phyloP scores from a whole-genome alignment of 2,329 filamentous ascomycete species.

The Ambrosiella cleistominuta region DNA sequence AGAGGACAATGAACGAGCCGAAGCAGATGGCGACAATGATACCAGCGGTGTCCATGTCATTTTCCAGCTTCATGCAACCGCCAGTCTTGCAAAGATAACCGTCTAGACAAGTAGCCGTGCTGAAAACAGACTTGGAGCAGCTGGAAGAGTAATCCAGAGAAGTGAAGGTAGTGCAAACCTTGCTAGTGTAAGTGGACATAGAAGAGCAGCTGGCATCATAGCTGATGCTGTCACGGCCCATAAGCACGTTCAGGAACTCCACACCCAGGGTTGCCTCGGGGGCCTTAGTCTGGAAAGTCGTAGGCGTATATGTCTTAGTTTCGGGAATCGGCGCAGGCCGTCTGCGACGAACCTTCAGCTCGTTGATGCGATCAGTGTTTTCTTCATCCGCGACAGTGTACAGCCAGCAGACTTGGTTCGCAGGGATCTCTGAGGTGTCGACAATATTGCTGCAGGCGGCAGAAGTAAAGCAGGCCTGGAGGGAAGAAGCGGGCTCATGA shows the following conservation, averaged over 20 bases:
- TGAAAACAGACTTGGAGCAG: conserved; percentile 23
- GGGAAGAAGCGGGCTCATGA: conserved; percentile 18
- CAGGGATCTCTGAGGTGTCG: conserved; percentile 18
- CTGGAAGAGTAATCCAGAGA: conserved; percentile 19
- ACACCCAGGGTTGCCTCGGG: conserved; percentile 11
- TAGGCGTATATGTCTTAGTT: neutral
- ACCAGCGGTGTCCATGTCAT: conserved; percentile 26
- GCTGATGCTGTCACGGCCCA: conserved; percentile 7
- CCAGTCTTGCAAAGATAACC: conserved; percentile 30
- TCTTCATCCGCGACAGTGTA: conserved; percentile 17
- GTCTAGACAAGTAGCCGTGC: conserved; percentile 24
- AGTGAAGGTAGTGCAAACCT: conserved; percentile 17
- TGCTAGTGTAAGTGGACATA: conserved; percentile 18
- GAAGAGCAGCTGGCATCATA: conserved; percentile 11
- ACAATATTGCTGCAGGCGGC: conserved; percentile 20
- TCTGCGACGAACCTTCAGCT: conserved; percentile 11
- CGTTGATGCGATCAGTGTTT: neutral
- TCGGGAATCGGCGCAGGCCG: conserved; percentile 3
- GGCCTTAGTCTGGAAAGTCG: neutral
- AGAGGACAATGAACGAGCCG: conserved; percentile 22
- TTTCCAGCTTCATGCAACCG: conserved; percentile 25
- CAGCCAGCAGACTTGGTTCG: conserved; percentile 18
- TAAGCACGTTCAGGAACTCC: conserved; percentile 13
- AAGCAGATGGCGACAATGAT: conserved; percentile 33
- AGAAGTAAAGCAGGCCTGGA: conserved; percentile 23